Conservation (phyloP, 441 rosid species). For the Raphanus hybrid region DNA sequence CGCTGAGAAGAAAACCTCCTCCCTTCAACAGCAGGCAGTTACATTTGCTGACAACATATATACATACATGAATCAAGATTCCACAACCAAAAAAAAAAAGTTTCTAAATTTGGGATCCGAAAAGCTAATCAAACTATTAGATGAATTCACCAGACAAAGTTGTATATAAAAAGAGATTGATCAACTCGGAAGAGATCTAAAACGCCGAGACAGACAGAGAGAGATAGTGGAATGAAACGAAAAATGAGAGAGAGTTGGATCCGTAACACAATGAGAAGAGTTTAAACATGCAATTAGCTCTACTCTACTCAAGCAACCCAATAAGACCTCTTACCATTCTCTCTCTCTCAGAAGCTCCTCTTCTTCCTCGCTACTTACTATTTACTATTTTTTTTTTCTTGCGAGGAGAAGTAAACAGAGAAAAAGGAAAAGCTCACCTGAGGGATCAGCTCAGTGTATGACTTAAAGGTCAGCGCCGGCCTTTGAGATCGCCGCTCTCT, state of each 20-base stretch:
- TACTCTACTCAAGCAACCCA: not conserved
- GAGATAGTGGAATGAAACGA: not conserved
- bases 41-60: too few relatives aligned
- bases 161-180: not conserved
- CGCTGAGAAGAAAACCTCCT: not conserved
- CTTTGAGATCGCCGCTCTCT: slow-evolving; percentile 1
- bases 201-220: not conserved
- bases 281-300: slow-evolving; percentile 5
- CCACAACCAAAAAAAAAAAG: not conserved
- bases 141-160: not conserved
- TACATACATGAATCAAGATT: too few relatives aligned
- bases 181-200: not conserved
- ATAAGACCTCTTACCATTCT: not conserved
- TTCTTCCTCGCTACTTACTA: not conserved
- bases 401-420: not conserved
- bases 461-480: not conserved
- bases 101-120: not conserved
- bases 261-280: not conserved
- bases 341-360: not conserved
- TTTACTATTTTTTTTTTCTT: too few relatives aligned
- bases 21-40: not conserved
- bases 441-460: slow-evolving; percentile 2
- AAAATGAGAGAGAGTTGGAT: not conserved
- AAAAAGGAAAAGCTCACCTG: not conserved
- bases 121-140: not conserved